phyloP scores from a whole-genome alignment of 1,284 basidiomycete genomes.

The Amylostereum areolatum region DNA sequence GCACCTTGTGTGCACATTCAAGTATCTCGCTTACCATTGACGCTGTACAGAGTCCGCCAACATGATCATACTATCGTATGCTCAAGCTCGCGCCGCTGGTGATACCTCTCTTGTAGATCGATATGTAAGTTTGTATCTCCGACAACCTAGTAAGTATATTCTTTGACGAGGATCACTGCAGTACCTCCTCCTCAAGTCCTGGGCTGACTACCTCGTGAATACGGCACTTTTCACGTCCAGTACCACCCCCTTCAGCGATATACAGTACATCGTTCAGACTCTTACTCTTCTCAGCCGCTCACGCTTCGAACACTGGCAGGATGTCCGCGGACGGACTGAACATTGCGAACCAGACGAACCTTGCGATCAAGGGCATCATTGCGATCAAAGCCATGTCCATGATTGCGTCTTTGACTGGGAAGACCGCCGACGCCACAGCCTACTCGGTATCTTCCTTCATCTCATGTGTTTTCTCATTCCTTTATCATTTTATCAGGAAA shows the following conservation, averaged over 20 bases:
- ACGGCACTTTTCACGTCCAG: slow-evolving; percentile 39
- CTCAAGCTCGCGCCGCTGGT: slow-evolving; percentile 14
- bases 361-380: slow-evolving; percentile 18
- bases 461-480: neutral
- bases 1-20: slow-evolving; percentile 60
- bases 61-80: slow-evolving; percentile 18
- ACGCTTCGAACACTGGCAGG: slow-evolving; percentile 31
- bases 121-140: slow-evolving; percentile 12
- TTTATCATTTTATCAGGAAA: neutral
- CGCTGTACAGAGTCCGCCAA: slow-evolving; percentile 10
- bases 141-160: slow-evolving; percentile 19
- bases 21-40: neutral
- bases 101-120: slow-evolving; percentile 4
- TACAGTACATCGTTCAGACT: slow-evolving; percentile 25
- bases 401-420: slow-evolving; percentile 12
- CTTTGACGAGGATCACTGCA: slow-evolving; percentile 18
- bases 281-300: slow-evolving; percentile 60
- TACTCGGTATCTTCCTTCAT: neutral
- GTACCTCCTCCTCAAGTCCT: slow-evolving; percentile 1
- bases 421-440: neutral
- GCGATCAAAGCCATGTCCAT: slow-evolving; percentile 17
- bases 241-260: too few species aligned
- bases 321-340: neutral
- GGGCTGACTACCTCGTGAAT: slow-evolving; percentile 6
- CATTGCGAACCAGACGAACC: slow-evolving; percentile 6